Percentiles rank a stretch among this genome's conserved stretches.
Conservation (phyloP, 176 grass and related monocot species). For the Secale cereale region DNA sequence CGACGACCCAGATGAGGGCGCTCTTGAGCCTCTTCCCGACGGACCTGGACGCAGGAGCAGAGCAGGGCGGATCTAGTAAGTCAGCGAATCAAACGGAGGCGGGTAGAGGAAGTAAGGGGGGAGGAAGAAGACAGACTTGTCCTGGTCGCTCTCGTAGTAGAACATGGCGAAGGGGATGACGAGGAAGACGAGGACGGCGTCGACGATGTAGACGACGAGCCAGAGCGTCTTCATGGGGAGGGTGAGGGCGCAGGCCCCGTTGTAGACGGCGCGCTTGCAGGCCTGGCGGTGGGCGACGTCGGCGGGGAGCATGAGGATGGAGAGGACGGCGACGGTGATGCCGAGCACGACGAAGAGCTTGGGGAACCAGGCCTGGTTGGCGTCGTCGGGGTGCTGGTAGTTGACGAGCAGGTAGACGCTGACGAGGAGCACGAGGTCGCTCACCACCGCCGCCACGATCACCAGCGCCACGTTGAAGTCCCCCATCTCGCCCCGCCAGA, state of each 20-base stretch:
- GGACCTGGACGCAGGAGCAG: too few species aligned
- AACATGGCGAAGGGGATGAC: constrained; percentile 96
- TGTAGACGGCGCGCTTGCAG: too few species aligned
- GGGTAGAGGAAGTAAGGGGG: not conserved
- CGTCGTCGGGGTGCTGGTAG: constrained; percentile 99
- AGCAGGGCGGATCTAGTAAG: constrained; percentile 14
- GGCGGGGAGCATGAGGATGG: constrained; percentile 97
- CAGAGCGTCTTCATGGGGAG: too few species aligned
- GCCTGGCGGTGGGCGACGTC: constrained; percentile 85
- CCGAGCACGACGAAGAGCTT: constrained; percentile 87
- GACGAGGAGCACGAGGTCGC: constrained; percentile 68
- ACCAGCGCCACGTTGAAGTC: constrained; percentile 95
- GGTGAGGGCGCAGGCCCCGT: too few species aligned
- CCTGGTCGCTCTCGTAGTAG: constrained; percentile 99
- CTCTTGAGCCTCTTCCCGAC: too few species aligned
- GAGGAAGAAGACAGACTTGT: constrained; percentile 52
- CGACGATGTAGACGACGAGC: constrained; percentile 68
- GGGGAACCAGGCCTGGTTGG: constrained; percentile 95
- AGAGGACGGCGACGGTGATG: constrained; percentile 83
- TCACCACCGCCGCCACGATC: constrained; percentile 83
- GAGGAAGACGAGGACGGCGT: constrained; percentile 93
- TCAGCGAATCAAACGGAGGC: not conserved
- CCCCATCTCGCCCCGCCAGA: too few species aligned
- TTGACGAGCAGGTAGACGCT: constrained; percentile 93
- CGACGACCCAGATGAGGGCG: too few species aligned